Base-by-base conservation (phyloP, 1,284 basidiomycete species). In the Sphagnurus paluster region DNA sequence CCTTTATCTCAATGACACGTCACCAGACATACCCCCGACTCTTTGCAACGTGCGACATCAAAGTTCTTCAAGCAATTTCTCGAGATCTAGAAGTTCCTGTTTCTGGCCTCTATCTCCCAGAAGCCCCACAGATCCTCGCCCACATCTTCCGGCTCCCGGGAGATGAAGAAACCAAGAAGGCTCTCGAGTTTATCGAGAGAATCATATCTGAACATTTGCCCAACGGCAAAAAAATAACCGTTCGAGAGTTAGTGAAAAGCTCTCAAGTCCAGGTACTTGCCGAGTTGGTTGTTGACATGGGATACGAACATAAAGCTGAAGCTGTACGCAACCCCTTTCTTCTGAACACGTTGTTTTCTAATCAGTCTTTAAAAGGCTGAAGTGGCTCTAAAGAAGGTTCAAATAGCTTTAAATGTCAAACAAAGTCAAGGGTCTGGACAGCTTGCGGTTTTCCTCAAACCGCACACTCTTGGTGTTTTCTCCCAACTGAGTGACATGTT, bases 401-500 rank as follows among this genome's bases (percentile, higher is more conserved):
- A 79, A 51, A 61, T 62, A 36, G 58, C 57, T 19, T 50, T 58
- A 45, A 55, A 48, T 10, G 42, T 48, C 5, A 56, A 60, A 57
- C 57, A 46, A 52, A 46, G 38, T 45, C 53, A 32, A 50, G 54
- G 56, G 23, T 26, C 57, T 30, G 63, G 59, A 48, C 72, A 80
- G 49, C 64, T 89, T 28, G 72, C 76, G 11, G 61, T 63, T 0
- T 84, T 93, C 52, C 72, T 95, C 45, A 84, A 84, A 63, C 71
- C 70, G 7, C 77, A 91, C 56, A 85, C 94, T 70, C 76, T 95
- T 6, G 93, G 90, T 4, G 75, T 95, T 43, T 84, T 96, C 16
- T 82, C 88, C 0, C 74, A 84, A 48, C 75, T 95, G 57, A 93
- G 87, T 50, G 90, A 93, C 30, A 82, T 86, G 65, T 67, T 97